Conservation (phyloP, 768 basidiomycete species). For the Auriscalpium vulgare region DNA sequence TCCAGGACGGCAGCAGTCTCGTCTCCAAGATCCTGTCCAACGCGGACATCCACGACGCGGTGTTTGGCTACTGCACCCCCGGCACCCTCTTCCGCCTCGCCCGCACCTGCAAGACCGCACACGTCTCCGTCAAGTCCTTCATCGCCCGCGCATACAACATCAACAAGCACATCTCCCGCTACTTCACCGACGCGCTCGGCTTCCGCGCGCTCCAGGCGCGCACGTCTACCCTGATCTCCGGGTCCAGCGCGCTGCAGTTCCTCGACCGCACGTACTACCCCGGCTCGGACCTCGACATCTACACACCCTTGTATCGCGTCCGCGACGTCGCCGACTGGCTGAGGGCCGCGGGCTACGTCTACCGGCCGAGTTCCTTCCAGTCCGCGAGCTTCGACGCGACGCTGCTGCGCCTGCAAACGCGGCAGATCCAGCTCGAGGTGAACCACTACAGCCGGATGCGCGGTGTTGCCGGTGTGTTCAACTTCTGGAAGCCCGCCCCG, state of each 20-base stretch:
- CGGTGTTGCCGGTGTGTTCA: not conserved
- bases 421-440: not conserved
- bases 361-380: constrained; percentile 17
- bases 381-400: not conserved
- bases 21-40: constrained; percentile 1
- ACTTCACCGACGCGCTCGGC: constrained; percentile 26
- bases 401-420: not conserved
- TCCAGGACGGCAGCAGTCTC: no score
- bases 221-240: constrained; percentile 45
- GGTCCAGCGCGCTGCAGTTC: constrained; percentile 46
- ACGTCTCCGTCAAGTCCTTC: constrained; percentile 16
- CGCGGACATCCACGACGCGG: constrained; percentile 7
- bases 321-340: constrained; percentile 30
- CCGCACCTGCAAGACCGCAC: constrained; percentile 5
- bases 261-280: constrained; percentile 36
- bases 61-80: constrained; percentile 10
- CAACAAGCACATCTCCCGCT: constrained; percentile 27
- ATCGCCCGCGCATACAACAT: constrained; percentile 26
- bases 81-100: constrained; percentile 12
- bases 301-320: constrained; percentile 28
- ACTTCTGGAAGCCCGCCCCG: not conserved
- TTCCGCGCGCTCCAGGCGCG: constrained; percentile 37
- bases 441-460: not conserved
- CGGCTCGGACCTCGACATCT: constrained; percentile 45
- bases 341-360: constrained; percentile 24